Evolutionary conservation across 2,329 filamentous ascomycete species (phyloP), one percentile per base, ranked within the genome.

Genomic region (Aureobasidium sp.): DNA sequence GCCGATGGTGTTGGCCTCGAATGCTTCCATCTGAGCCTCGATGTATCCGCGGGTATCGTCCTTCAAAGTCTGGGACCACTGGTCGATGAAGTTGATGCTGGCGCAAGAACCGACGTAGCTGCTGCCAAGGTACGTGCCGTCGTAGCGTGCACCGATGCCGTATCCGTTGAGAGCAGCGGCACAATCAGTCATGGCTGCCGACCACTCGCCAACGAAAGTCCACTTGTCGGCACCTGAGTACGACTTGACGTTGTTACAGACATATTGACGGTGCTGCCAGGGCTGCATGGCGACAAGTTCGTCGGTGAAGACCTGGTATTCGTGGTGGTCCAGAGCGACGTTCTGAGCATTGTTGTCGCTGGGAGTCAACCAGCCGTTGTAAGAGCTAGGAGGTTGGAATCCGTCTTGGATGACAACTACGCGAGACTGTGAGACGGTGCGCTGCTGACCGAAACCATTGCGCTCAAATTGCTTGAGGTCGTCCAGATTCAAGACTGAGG

Each of bases 171-270:
- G 74, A 46, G 74, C 76, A 36, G 71, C 71, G 12, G 82, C 80
- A 67, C 82, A 83, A 69, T 85, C 82, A 2, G 86, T 88, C 79
- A 87, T 81, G 15, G 85, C 86, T 26, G 80, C 86, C 1, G 82
- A 84, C 86, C 86, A 89, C 71, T 89, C 87, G 46, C 87, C 87
- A 5, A 87, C 81, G 61, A 88, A 76, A n/a, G 82, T 81, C 79
- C 83, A 86, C 71, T 88, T 88, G 71, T 88, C 84, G 5, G 78
- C 76, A 36, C 78, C 76, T 7, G 73, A 71, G 63, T 84, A 84
- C 8, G 73, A 69, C 2, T 72, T 70, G 2, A 78, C 79, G 66
- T 82, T 80, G 59, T 76, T 77, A 74, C 86, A 89, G 57, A 82
- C 84, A 32, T 75, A 73, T 63, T 80, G 73, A 41, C 82, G 74